Evolutionary conservation across 192 early-diverging fungal species (phyloP).

Genomic region (Umbelopsis isabellina): DNA sequence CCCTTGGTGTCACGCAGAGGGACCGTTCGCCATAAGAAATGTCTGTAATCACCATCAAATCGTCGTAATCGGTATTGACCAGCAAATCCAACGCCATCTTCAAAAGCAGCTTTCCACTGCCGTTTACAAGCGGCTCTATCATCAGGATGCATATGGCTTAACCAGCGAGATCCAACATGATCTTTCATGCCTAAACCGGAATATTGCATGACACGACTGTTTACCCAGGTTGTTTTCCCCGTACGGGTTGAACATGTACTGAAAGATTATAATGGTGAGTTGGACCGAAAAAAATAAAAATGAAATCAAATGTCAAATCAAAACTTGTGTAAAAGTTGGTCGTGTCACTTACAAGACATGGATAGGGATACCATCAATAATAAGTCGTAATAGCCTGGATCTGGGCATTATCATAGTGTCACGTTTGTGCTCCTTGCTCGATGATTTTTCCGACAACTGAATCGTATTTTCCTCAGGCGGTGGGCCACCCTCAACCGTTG

Average conservation of each 20-base stretch:
- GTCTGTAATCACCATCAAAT: constrained; percentile 59
- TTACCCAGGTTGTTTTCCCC: constrained; percentile 57
- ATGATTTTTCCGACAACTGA: too few relatives aligned
- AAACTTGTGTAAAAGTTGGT: too few relatives aligned
- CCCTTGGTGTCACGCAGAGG: constrained; percentile 56
- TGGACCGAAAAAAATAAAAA: too few relatives aligned
- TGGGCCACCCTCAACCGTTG: not conserved
- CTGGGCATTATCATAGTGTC: constrained; percentile 40
- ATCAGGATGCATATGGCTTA: constrained; percentile 54
- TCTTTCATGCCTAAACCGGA: constrained; percentile 41
- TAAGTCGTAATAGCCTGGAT: constrained; percentile 48
- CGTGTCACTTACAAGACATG: constrained; percentile 58
- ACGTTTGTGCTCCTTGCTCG: not conserved
- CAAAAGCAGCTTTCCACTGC: constrained; percentile 50
- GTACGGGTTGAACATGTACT: constrained; percentile 51
- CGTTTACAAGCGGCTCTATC: constrained; percentile 41
- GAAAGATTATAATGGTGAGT: too few relatives aligned
- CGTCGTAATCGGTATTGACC: constrained; percentile 54
- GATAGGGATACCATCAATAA: constrained; percentile 59
- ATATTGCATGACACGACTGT: constrained; percentile 56
- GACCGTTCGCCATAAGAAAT: constrained; percentile 54
- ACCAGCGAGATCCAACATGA: constrained; percentile 49
- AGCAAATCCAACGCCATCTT: constrained; percentile 51
- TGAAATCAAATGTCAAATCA: too few relatives aligned
- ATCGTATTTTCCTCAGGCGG: not conserved